A percentile compares a stretch with the other conserved stretches of the same genome.
phyloP scores from a whole-genome alignment of 257 asterid species.

The Voacanga thouarsii region DNA sequence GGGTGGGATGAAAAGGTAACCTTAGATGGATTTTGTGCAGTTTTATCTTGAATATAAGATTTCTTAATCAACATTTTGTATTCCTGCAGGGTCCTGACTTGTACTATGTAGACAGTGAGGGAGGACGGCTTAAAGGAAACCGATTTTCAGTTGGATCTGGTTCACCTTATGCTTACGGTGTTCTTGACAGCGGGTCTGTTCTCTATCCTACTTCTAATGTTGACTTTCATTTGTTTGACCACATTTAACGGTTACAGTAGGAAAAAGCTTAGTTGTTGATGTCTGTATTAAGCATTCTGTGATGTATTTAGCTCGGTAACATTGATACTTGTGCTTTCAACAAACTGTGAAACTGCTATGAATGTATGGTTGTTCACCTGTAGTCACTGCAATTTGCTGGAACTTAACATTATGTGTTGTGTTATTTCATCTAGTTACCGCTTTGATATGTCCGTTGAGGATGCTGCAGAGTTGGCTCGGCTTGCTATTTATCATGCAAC shows the following conservation, averaged over 20 bases:
- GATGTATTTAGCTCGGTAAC: neutral
- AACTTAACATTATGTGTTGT: neutral
- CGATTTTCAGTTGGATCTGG: slow-evolving; percentile 98
- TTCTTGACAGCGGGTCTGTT: slow-evolving; percentile 85
- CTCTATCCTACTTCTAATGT: neutral
- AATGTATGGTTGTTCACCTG: neutral
- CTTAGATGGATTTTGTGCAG: slow-evolving; percentile 6
- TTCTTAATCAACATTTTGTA: neutral
- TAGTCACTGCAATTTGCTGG: neutral
- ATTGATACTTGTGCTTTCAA: neutral
- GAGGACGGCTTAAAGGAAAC: slow-evolving; percentile 93
- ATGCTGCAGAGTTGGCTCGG: slow-evolving; percentile 84
- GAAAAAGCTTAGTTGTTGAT: neutral
- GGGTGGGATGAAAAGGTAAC: slow-evolving; percentile 98
- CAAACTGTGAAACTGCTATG: neutral
- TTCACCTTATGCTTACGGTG: slow-evolving; percentile 98
- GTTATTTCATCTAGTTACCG: slow-evolving; percentile 40
- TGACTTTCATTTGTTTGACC: neutral
- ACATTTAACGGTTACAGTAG: neutral
- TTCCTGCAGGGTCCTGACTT: slow-evolving; percentile 85
- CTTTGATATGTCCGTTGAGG: slow-evolving; percentile 70
- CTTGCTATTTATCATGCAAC: slow-evolving; percentile 88
- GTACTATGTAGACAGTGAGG: slow-evolving; percentile 93
- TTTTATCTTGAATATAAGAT: neutral
- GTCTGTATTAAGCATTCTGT: neutral